Conservation (phyloP, 75 land plant species). For the Adiantum capillusveneris region DNA sequence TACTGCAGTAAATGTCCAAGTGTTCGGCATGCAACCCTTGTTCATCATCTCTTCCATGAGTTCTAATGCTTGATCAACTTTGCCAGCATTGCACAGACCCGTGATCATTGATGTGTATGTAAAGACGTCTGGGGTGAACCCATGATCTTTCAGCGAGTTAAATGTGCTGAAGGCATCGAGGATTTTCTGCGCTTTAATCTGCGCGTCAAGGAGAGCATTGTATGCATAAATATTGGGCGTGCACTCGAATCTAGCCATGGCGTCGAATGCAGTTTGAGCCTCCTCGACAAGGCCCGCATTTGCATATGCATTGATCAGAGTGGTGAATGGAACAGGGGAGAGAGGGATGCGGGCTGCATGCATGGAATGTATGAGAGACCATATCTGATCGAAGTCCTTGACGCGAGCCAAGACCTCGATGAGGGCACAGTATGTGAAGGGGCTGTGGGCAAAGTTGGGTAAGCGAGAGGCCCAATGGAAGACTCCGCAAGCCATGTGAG, state of each 20-base stretch:
- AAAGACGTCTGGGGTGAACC: slow-evolving; percentile 54
- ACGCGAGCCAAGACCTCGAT: not conserved
- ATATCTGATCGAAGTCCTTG: not conserved
- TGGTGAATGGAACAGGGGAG: not conserved
- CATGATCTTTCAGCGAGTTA: slow-evolving; percentile 42
- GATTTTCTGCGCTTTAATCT: slow-evolving; percentile 44
- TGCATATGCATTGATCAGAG: not conserved
- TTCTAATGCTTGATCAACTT: slow-evolving; percentile 46
- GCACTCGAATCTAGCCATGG: slow-evolving; percentile 30
- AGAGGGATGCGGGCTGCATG: not conserved
- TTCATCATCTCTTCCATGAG: slow-evolving; percentile 52
- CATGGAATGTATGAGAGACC: slow-evolving; percentile 1
- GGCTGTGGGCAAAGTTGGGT: not conserved
- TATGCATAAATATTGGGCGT: slow-evolving; percentile 47
- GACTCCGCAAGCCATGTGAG: not conserved
- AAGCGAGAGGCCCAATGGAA: not conserved
- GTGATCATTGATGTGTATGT: slow-evolving; percentile 61
- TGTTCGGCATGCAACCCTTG: slow-evolving; percentile 43
- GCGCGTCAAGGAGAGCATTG: slow-evolving; percentile 59
- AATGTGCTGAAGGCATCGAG: slow-evolving; percentile 51
- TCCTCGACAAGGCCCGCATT: slow-evolving; percentile 11
- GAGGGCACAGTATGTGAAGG: not conserved
- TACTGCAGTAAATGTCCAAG: slow-evolving; percentile 44
- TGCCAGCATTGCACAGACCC: slow-evolving; percentile 48
- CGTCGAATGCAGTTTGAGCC: slow-evolving; percentile 44